A percentile compares a stretch with the other conserved stretches of the same genome.
Conservation (phyloP, 2,329 filamentous ascomycete genomes). For the Aspergillus unguis region DNA sequence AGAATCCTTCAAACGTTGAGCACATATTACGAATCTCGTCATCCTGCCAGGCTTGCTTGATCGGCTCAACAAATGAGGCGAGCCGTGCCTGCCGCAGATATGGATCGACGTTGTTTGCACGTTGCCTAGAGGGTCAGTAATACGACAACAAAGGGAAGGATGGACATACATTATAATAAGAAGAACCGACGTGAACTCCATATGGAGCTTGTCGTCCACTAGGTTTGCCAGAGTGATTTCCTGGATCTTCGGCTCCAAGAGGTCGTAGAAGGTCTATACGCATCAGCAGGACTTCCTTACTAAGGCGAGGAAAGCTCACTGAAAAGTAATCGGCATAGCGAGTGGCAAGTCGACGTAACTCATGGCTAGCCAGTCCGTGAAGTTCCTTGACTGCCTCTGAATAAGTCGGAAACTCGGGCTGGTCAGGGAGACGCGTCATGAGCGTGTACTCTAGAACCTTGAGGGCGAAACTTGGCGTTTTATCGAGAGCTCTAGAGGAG, state of each 20-base stretch:
- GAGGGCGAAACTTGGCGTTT: constrained; percentile 75
- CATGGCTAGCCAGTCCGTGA: constrained; percentile 77
- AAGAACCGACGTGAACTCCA: constrained; percentile 83
- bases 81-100: constrained; percentile 69
- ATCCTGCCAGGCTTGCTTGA: constrained; percentile 76
- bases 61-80: constrained; percentile 73
- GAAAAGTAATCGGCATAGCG: constrained; percentile 90
- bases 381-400: constrained; percentile 88
- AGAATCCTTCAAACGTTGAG: constrained; percentile 75
- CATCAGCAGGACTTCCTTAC: constrained; percentile 17
- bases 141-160: background rate
- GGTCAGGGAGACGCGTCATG: constrained; percentile 71
- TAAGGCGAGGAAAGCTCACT: constrained; percentile 46
- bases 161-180: constrained; percentile 75
- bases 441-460: constrained; percentile 89
- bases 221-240: constrained; percentile 69
- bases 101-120: constrained; percentile 70
- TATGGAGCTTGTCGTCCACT: constrained; percentile 76
- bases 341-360: constrained; percentile 82
- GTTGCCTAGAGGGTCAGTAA: constrained; percentile 58
- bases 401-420: constrained; percentile 68
- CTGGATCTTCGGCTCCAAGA: constrained; percentile 77
- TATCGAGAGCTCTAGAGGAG: constrained; percentile 74
- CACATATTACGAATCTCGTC: constrained; percentile 65
- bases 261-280: constrained; percentile 71